Evolutionary conservation across 352 stramenopile species (phyloP).

Genomic region (Salisapilia sapeloensis): DNA sequence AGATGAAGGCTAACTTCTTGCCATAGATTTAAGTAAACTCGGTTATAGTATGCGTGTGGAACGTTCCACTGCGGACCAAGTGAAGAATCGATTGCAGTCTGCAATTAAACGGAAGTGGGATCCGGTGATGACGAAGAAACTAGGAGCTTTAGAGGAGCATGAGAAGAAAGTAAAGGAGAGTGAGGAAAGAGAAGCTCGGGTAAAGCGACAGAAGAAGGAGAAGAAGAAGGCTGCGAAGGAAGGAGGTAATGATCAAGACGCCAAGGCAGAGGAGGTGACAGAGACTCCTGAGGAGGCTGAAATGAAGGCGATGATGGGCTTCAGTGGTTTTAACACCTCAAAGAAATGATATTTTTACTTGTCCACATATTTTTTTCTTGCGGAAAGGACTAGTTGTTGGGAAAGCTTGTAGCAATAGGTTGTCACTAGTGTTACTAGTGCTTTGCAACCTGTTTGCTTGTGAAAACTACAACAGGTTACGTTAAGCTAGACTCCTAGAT

Average conservation of each 20-base stretch:
- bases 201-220: slow-evolving; percentile 63
- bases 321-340: slow-evolving; percentile 68
- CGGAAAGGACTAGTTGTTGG: no score
- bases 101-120: slow-evolving; percentile 74
- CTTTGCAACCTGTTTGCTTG: no score
- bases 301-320: slow-evolving; percentile 89
- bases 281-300: slow-evolving; percentile 26
- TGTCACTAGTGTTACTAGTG: no score
- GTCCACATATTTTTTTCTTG: no score
- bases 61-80: slow-evolving; percentile 63
- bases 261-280: neutral
- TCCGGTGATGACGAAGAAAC: slow-evolving; percentile 61
- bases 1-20: slow-evolving; percentile 1
- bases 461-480: no score
- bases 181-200: slow-evolving; percentile 41
- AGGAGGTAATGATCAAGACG: neutral
- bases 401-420: no score
- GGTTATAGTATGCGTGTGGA: slow-evolving; percentile 88
- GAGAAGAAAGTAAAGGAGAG: slow-evolving; percentile 68
- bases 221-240: slow-evolving; percentile 55
- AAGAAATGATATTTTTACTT: slow-evolving; percentile 32
- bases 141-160: slow-evolving; percentile 76
- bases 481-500: no score
- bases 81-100: slow-evolving; percentile 76
- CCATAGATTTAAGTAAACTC: slow-evolving; percentile 74